Evolutionary conservation across 2,329 filamentous ascomycete genomes (phyloP).

Genomic region (Achaetomium macrosporum): DNA sequence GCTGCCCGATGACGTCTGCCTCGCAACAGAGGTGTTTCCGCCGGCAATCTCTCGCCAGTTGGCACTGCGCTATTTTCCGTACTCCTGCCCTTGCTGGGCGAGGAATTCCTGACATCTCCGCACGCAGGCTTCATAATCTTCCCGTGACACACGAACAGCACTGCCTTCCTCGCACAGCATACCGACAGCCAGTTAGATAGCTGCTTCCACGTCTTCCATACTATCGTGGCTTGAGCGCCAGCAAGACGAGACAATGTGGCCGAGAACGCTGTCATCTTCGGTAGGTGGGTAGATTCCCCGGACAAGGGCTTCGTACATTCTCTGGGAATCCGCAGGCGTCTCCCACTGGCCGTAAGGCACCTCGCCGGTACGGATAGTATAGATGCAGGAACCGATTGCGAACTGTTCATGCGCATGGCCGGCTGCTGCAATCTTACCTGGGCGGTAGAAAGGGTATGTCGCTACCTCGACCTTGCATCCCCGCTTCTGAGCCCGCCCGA

Average conservation of each 20-base stretch:
- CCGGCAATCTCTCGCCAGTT: too few relatives aligned
- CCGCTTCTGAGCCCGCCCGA: background rate
- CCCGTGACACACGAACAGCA: background rate
- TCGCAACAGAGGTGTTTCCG: too few relatives aligned
- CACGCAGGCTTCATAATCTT: background rate
- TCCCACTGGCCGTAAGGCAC: background rate
- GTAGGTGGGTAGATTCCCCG: background rate
- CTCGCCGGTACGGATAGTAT: background rate
- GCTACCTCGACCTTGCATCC: background rate
- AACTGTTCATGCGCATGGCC: background rate
- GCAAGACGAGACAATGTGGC: background rate
- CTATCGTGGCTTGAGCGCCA: background rate
- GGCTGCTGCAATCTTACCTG: background rate
- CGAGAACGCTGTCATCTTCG: background rate
- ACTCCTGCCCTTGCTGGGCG: background rate
- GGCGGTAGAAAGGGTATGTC: background rate
- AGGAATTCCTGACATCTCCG: background rate
- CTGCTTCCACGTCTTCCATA: constrained; percentile 1
- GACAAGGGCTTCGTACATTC: background rate
- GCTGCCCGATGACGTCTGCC: too few relatives aligned
- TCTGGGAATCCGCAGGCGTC: background rate
- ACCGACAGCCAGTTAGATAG: background rate
- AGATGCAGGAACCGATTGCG: constrained; percentile 1
- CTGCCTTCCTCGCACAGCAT: background rate
- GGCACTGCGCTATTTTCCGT: too few relatives aligned